A percentile compares a stretch with the other conserved stretches of the same genome.
Conservation (phyloP, 2,329 filamentous ascomycete genomes). For the Sclerotinia subarctica region DNA sequence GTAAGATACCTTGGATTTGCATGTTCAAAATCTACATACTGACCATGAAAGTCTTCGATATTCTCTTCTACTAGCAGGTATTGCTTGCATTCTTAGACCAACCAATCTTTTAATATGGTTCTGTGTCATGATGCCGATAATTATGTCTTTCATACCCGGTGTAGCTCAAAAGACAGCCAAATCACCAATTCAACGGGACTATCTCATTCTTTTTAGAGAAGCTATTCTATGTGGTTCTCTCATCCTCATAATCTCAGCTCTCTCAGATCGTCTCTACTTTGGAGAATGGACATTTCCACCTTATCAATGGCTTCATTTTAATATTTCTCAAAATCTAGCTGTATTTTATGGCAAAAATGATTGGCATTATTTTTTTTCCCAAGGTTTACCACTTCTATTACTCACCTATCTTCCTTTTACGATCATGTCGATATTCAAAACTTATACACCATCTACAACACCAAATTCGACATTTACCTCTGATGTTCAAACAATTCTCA, state of each 20-base stretch:
- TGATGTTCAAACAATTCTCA: conserved; percentile 43
- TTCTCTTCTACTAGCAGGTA: conserved; percentile 71
- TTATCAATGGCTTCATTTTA: conserved; percentile 84
- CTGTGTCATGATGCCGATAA: conserved; percentile 56
- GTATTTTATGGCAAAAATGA: conserved; percentile 90
- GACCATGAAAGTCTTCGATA: conserved; percentile 49
- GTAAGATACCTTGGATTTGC: conserved; percentile 27
- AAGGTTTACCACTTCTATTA: conserved; percentile 83
- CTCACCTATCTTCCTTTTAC: conserved; percentile 81
- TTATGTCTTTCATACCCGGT: conserved; percentile 44
- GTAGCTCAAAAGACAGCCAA: conserved; percentile 38
- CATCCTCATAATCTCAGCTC: conserved; percentile 60
- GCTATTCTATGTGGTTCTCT: conserved; percentile 59
- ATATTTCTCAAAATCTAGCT: conserved; percentile 80
- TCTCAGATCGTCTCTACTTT: conserved; percentile 77
- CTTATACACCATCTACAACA: conserved; percentile 23
- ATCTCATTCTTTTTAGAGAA: conserved; percentile 59
- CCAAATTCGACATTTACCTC: not conserved
- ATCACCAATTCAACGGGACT: conserved; percentile 30
- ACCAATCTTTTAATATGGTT: conserved; percentile 89
- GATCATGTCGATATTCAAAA: conserved; percentile 50
- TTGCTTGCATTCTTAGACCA: conserved; percentile 81
- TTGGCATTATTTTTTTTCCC: conserved; percentile 88
- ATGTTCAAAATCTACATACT: not conserved
- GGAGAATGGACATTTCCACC: conserved; percentile 84